phyloP scores from a whole-genome alignment of 148 eudicot genomes.

The Rhododendron kiyosumense region DNA sequence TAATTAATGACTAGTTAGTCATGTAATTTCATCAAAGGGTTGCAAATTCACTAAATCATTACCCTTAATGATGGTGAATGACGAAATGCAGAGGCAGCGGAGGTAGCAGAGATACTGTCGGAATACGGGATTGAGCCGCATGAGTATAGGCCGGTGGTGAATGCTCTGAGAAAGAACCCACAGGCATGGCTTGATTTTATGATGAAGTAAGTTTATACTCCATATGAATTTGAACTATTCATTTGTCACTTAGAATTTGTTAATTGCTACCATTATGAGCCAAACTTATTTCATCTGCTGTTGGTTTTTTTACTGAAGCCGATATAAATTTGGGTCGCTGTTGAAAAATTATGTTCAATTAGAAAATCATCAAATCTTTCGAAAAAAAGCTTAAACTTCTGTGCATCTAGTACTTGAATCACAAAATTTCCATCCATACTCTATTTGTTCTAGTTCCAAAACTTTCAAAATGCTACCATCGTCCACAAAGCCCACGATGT shows the following conservation, averaged over 20 bases:
- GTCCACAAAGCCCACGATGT: not conserved
- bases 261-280: not conserved
- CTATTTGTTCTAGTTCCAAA: not conserved
- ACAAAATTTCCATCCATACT: not conserved
- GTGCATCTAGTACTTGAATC: no score
- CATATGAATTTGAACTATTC: not conserved
- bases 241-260: not conserved
- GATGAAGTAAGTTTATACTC: constrained; percentile 72
- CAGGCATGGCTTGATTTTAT: constrained; percentile 98
- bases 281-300: not conserved
- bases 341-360: not conserved
- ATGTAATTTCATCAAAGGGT: not conserved
- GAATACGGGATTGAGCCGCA: constrained; percentile 78
- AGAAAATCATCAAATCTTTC: no score
- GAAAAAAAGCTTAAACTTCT: no score
- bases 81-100: constrained; percentile 72
- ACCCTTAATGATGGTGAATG: not conserved
- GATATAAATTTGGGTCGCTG: not conserved
- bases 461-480: not conserved
- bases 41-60: not conserved
- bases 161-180: constrained; percentile 77
- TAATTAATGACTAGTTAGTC: not conserved
- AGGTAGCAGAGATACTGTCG: constrained; percentile 77
- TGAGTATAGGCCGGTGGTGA: constrained; percentile 84
- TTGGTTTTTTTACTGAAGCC: not conserved